Conservation (phyloP, 2,329 filamentous ascomycete species). For the Nigrograna mackinnonii region DNA sequence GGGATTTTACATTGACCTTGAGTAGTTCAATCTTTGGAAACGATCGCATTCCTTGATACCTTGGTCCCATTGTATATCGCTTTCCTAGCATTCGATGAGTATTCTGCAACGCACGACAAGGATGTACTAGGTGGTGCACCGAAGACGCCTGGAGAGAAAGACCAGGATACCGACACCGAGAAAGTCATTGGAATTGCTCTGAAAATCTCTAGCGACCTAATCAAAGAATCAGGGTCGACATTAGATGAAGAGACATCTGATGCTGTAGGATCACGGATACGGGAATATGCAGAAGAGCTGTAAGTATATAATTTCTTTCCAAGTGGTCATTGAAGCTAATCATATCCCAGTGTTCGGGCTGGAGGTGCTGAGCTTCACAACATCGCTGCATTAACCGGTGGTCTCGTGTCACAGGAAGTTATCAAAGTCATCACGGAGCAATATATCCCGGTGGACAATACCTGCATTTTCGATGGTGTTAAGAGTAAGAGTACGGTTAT, state of each 20-base stretch:
- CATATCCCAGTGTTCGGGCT: constrained; percentile 64
- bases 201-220: constrained; percentile 44
- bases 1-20: no score
- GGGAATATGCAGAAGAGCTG: constrained; percentile 47
- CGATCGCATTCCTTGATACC: constrained; percentile 48
- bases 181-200: constrained; percentile 49
- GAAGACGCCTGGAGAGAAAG: constrained; percentile 39
- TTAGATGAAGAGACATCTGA: constrained; percentile 48
- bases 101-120: constrained; percentile 44
- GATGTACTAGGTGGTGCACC: constrained; percentile 37
- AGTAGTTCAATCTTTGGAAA: no score
- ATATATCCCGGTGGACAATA: constrained; percentile 67
- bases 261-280: constrained; percentile 37
- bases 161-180: constrained; percentile 35
- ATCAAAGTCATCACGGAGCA: constrained; percentile 83
- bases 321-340: constrained; percentile 10
- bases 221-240: constrained; percentile 44
- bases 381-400: constrained; percentile 82
- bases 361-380: constrained; percentile 90
- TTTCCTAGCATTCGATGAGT: constrained; percentile 56
- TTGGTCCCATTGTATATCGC: constrained; percentile 54
- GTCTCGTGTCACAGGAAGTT: constrained; percentile 94
- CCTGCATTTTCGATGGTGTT: constrained; percentile 66
- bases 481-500: constrained; percentile 59
- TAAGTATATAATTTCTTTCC: constrained; percentile 25